A percentile compares a stretch with the other conserved stretches of the same genome.
These are phyloP conservation scores for Fusarium lyarnte DNA, from an alignment of 2,329 filamentous ascomycete species.

Conservation along the genomic window DNA sequence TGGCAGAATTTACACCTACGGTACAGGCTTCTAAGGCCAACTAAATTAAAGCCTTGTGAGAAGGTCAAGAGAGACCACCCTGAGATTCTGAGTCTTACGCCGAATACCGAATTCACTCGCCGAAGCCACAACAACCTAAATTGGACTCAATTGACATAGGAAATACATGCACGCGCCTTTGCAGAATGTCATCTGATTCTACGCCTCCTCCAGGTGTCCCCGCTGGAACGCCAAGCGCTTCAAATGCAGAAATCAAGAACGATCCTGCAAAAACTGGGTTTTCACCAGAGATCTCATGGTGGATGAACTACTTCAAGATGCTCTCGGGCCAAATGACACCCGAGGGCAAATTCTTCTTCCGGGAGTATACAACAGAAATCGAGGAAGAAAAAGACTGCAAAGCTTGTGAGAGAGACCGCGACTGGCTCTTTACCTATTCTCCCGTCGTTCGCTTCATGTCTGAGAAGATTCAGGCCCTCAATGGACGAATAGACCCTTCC, in stretches of 20 bases:
- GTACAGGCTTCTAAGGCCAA: background rate
- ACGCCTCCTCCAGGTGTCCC: conserved; percentile 22
- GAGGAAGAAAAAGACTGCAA: conserved; percentile 83
- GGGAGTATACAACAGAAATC: conserved; percentile 76
- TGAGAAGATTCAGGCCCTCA: conserved; percentile 81
- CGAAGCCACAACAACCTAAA: background rate
- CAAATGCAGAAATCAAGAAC: conserved; percentile 57
- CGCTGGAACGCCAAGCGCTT: conserved; percentile 27
- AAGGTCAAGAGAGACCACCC: conserved; percentile 28
- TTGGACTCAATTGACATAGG: background rate
- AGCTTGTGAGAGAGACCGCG: conserved; percentile 81
- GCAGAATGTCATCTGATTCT: conserved; percentile 36
- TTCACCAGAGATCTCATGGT: conserved; percentile 69
- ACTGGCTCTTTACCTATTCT: conserved; percentile 85
- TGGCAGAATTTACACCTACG: conserved; percentile 24
- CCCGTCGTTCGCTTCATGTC: conserved; percentile 88
- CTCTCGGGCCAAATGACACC: conserved; percentile 76
- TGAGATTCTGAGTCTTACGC: conserved; percentile 6
- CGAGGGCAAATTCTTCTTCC: conserved; percentile 78
- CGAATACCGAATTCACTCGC: background rate
- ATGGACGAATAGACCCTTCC: conserved; percentile 74
- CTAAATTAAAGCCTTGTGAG: conserved; percentile 8
- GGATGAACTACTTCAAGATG: conserved; percentile 88
- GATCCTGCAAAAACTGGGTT: conserved; percentile 71
- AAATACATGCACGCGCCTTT: background rate